Evolutionary conservation across 1,284 basidiomycete species (phyloP).

Genomic region (Tremellales sp.): DNA sequence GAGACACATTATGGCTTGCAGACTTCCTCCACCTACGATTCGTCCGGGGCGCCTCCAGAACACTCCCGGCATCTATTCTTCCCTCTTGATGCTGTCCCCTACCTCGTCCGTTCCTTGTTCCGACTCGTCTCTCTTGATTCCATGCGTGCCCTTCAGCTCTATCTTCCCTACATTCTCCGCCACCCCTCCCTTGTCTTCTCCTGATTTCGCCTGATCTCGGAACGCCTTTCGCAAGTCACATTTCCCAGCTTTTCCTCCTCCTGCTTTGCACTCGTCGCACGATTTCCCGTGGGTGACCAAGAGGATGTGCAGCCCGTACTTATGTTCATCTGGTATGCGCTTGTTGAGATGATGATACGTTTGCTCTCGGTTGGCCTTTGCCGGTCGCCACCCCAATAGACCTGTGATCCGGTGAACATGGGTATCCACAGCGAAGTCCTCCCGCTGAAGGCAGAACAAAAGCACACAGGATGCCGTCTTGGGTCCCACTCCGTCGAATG

Average conservation of each 20-base stretch:
- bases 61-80: too few species aligned
- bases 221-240: constrained; percentile 24
- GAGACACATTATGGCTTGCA: too few species aligned
- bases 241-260: constrained; percentile 15
- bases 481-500: constrained; percentile 66
- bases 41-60: too few species aligned
- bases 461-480: constrained; percentile 75
- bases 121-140: constrained; percentile 6
- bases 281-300: constrained; percentile 60
- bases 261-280: constrained; percentile 33
- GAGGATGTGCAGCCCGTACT: constrained; percentile 67
- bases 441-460: constrained; percentile 68
- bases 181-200: neutral
- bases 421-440: constrained; percentile 74
- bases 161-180: constrained; percentile 6
- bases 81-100: neutral
- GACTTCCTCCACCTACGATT: too few species aligned
- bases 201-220: constrained; percentile 5
- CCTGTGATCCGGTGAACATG: constrained; percentile 62
- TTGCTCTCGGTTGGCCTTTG: constrained; percentile 60
- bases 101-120: constrained; percentile 7
- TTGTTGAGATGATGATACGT: constrained; percentile 68
- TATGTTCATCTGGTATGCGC: constrained; percentile 59
- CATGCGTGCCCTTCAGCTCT: constrained; percentile 1
- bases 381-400: constrained; percentile 66